A percentile compares a stretch with the other conserved stretches of the same genome.
phyloP scores from a whole-genome alignment of 805 yeast species.

The Vanderwaltozyma verrucispora region DNA sequence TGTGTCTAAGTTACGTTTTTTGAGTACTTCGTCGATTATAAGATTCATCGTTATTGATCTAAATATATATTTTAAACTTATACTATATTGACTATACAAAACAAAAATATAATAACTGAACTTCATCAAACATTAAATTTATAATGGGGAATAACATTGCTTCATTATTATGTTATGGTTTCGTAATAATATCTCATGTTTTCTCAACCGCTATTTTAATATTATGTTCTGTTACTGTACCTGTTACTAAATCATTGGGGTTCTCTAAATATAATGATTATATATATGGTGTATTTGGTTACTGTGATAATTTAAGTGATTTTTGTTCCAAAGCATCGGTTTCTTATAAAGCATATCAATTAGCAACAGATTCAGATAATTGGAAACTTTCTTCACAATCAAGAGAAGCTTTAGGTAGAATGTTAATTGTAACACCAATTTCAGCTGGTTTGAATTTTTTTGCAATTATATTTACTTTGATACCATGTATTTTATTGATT shows the following conservation, averaged over 20 bases:
- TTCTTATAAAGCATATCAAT: conserved; percentile 32
- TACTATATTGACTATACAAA: too few species aligned
- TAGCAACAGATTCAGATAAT: conserved; percentile 8
- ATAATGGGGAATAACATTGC: background rate
- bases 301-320: conserved; percentile 32
- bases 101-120: too few species aligned
- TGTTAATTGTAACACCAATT: conserved; percentile 52
- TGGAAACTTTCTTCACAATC: conserved; percentile 38
- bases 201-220: conserved; percentile 54
- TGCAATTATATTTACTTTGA: conserved; percentile 30
- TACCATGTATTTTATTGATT: conserved; percentile 28
- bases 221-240: conserved; percentile 51
- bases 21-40: too few species aligned
- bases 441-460: conserved; percentile 54
- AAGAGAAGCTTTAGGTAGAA: conserved; percentile 43
- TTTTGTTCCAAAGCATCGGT: conserved; percentile 37
- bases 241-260: conserved; percentile 40
- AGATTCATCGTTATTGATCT: too few species aligned
- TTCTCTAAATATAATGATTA: conserved; percentile 35
- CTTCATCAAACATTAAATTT: too few species aligned
- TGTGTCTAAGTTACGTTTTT: too few species aligned
- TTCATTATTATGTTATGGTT: conserved; percentile 17
- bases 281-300: conserved; percentile 60
- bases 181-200: conserved; percentile 36
- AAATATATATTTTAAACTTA: too few species aligned